These are phyloP conservation scores for Microstegium vimineum DNA, from an alignment of 176 grass and related monocot species.

Conservation along the genomic window DNA sequence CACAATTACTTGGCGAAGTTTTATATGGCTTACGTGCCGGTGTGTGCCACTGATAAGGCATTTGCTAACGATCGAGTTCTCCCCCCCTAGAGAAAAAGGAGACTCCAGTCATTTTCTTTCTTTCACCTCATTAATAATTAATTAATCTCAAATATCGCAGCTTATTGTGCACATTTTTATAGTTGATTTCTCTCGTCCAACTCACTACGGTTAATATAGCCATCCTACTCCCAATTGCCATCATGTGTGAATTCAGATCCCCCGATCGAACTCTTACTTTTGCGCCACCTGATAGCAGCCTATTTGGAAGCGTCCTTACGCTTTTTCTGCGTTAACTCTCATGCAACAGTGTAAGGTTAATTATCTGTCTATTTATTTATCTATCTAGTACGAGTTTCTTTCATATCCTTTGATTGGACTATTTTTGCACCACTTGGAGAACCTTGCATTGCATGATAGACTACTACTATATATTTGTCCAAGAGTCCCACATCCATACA, in stretches of 20 bases:
- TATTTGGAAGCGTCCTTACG: neutral
- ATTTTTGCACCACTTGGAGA: neutral
- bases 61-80: neutral
- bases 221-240: neutral
- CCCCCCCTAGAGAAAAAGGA: neutral
- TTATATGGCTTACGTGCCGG: neutral
- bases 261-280: neutral
- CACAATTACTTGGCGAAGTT: neutral
- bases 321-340: too few species aligned
- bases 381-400: neutral
- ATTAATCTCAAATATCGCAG: too few species aligned
- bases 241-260: neutral
- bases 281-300: neutral
- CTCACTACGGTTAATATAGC: too few species aligned
- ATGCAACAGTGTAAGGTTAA: neutral
- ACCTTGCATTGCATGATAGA: too few species aligned
- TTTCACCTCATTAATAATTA: neutral
- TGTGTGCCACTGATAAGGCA: neutral
- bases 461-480: too few species aligned
- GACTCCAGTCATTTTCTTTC: neutral
- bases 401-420: too few species aligned
- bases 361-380: neutral
- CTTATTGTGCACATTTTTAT: too few species aligned
- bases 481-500: too few species aligned
- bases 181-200: too few species aligned